Conservation (phyloP, 371 early-diverging fungal genomes). For the Phascolomyces articulosus region DNA sequence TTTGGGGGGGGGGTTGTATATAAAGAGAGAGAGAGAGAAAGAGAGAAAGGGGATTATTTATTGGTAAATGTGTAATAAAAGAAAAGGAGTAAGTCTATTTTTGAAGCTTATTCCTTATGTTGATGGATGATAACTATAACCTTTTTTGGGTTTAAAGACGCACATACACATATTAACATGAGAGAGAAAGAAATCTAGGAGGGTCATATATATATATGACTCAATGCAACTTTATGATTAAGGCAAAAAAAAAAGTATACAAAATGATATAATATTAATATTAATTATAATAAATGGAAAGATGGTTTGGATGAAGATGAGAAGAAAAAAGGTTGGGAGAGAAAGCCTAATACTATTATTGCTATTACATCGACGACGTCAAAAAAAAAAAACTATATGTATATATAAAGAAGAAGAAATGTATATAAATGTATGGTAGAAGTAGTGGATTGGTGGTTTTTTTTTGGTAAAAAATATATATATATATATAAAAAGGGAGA, state of each 20-base stretch:
- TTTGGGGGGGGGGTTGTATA: too few relatives aligned
- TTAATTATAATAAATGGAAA: too few relatives aligned
- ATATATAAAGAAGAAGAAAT: not conserved
- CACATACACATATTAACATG: not conserved
- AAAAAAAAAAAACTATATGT: not conserved
- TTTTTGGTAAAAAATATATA: not conserved
- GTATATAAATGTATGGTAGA: not conserved
- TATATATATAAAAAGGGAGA: not conserved
- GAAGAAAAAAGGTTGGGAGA: too few relatives aligned
- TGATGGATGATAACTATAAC: not conserved
- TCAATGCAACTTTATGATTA: slow-evolving; percentile 5
- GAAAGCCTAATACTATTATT: slow-evolving; percentile 3
- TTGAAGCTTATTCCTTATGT: too few relatives aligned
- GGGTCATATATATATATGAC: not conserved
- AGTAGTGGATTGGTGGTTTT: not conserved
- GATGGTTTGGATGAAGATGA: too few relatives aligned
- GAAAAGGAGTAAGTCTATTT: too few relatives aligned
- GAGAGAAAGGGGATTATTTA: too few relatives aligned
- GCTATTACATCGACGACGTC: slow-evolving; percentile 8
- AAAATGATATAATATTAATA: not conserved
- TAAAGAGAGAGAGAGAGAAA: too few relatives aligned
- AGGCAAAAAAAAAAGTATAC: not conserved
- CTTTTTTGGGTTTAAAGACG: not conserved
- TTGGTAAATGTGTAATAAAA: too few relatives aligned
- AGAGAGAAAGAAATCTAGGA: too few relatives aligned